These are phyloP conservation scores for Fagus crenata DNA, from an alignment of 306 rosid genomes.

Conservation along the genomic window DNA sequence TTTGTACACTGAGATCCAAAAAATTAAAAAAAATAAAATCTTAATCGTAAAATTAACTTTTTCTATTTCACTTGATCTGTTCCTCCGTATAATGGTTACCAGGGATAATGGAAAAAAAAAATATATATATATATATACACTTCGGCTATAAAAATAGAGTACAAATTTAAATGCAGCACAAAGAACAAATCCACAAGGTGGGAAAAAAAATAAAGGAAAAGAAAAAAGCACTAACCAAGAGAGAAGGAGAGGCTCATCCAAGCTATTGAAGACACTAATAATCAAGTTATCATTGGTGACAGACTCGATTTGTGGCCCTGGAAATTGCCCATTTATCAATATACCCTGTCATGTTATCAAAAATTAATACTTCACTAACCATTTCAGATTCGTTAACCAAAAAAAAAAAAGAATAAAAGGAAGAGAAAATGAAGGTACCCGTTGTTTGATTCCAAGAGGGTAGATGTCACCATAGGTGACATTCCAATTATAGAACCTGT, in stretches of 20 bases:
- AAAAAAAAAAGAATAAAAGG: background rate
- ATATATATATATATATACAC: no score
- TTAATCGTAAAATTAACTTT: no score
- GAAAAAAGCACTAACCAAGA: slow-evolving; percentile 57
- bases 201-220: no score
- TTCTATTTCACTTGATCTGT: no score
- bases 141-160: background rate
- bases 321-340: slow-evolving; percentile 86
- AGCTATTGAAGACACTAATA: slow-evolving; percentile 66
- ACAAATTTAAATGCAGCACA: background rate
- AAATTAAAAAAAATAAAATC: no score
- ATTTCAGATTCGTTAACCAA: background rate
- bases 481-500: slow-evolving; percentile 72
- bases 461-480: slow-evolving; percentile 82
- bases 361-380: slow-evolving; percentile 13
- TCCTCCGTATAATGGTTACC: background rate
- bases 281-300: slow-evolving; percentile 89
- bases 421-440: slow-evolving; percentile 31
- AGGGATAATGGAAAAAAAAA: background rate
- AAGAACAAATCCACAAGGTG: background rate
- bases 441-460: slow-evolving; percentile 85
- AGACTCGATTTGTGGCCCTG: slow-evolving; percentile 81
- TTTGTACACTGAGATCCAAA: no score
- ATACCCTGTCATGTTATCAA: slow-evolving; percentile 59
- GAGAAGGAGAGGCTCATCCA: slow-evolving; percentile 84